Percentiles rank a stretch among this genome's conserved stretches.
phyloP scores from a whole-genome alignment of 2,329 filamentous ascomycete species.

The Colletotrichum sp. region DNA sequence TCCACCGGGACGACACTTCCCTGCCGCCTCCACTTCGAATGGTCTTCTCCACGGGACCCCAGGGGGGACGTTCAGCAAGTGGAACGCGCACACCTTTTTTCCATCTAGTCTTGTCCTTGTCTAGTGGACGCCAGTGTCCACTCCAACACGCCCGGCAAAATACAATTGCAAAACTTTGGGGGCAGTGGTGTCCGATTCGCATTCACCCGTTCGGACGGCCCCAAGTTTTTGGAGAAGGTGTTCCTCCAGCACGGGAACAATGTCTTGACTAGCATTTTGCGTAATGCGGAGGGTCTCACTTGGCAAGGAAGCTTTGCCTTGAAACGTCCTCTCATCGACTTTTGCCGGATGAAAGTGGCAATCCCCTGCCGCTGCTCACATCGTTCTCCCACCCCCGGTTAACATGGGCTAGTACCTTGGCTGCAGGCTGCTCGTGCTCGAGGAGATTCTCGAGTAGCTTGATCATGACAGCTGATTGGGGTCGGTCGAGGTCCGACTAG shows the following conservation, averaged over 20 bases:
- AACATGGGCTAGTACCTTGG: background rate
- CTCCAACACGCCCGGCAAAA: constrained; percentile 13
- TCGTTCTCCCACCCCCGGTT: background rate
- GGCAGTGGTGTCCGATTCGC: background rate
- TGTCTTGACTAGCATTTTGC: background rate
- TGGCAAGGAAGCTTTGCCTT: constrained; percentile 14
- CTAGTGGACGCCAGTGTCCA: constrained; percentile 7
- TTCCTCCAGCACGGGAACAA: background rate
- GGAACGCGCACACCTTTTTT: constrained; percentile 1
- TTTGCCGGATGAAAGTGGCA: constrained; percentile 13
- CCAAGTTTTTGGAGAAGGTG: background rate
- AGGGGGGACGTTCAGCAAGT: constrained; percentile 5
- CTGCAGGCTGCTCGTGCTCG: background rate
- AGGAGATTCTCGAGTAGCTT: background rate
- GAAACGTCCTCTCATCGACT: constrained; percentile 11
- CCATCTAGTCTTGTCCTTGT: constrained; percentile 12
- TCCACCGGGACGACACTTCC: constrained; percentile 5
- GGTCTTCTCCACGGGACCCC: constrained; percentile 12
- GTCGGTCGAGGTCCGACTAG: background rate
- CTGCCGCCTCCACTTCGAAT: background rate
- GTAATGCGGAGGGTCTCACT: background rate
- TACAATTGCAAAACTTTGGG: background rate
- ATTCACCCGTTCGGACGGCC: constrained; percentile 9
- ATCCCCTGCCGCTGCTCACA: constrained; percentile 8
- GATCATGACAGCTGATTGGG: constrained; percentile 6